Percentiles rank a stretch among this genome's conserved stretches.
These are phyloP conservation scores for Dactylellina sp. DNA, from an alignment of 2,329 filamentous ascomycete species.

Conservation along the genomic window DNA sequence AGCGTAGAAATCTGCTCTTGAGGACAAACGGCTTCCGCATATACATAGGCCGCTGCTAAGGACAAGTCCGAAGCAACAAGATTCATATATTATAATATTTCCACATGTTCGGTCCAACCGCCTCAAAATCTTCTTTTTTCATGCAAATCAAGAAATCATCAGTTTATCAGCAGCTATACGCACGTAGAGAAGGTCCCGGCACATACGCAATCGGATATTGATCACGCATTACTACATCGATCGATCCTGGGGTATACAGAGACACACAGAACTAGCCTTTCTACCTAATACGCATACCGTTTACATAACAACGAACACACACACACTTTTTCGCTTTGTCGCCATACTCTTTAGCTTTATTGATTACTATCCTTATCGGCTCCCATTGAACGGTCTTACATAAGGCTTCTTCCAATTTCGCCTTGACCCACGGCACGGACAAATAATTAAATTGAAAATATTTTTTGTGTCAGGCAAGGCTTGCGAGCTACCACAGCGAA, in stretches of 20 bases:
- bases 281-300: slow-evolving; percentile 40
- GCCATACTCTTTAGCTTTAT: slow-evolving; percentile 53
- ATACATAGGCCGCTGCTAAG: slow-evolving; percentile 31
- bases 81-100: slow-evolving; percentile 52
- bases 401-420: slow-evolving; percentile 50
- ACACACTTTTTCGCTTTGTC: slow-evolving; percentile 48
- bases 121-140: slow-evolving; percentile 48
- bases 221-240: slow-evolving; percentile 54
- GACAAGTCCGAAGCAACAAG: slow-evolving; percentile 41
- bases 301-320: slow-evolving; percentile 44
- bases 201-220: slow-evolving; percentile 43
- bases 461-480: slow-evolving; percentile 43
- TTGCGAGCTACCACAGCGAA: slow-evolving; percentile 27
- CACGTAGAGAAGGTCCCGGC: slow-evolving; percentile 37
- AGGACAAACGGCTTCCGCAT: slow-evolving; percentile 40
- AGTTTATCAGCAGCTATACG: slow-evolving; percentile 50
- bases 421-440: slow-evolving; percentile 54
- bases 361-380: slow-evolving; percentile 54
- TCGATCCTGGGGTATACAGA: slow-evolving; percentile 46
- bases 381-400: slow-evolving; percentile 55
- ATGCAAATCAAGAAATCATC: slow-evolving; percentile 48
- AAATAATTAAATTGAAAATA: slow-evolving; percentile 42
- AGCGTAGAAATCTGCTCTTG: slow-evolving; percentile 42
- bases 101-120: slow-evolving; percentile 54
- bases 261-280: slow-evolving; percentile 38